phyloP scores from a whole-genome alignment of 331 rosid genomes.

The Rhamnella rubrinervis region DNA sequence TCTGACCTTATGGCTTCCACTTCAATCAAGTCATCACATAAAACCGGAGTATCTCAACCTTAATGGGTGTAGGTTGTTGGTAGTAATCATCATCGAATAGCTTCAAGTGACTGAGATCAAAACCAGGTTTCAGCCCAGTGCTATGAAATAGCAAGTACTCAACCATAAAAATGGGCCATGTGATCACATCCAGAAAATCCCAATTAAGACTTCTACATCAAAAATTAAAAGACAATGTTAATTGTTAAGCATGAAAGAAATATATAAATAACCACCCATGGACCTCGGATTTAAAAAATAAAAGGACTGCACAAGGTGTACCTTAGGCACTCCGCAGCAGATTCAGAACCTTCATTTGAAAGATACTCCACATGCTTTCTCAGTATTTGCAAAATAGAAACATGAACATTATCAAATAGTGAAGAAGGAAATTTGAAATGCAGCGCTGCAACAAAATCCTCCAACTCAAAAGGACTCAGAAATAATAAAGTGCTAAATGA shows the following conservation, averaged over 20 bases:
- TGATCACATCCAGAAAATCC: slow-evolving; percentile 83
- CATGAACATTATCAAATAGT: slow-evolving; percentile 77
- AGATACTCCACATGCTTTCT: slow-evolving; percentile 90
- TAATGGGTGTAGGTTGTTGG: slow-evolving; percentile 58
- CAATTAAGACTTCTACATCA: slow-evolving; percentile 82
- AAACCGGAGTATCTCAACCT: slow-evolving; percentile 81
- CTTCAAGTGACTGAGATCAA: slow-evolving; percentile 48
- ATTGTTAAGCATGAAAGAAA: background rate
- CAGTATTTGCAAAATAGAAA: slow-evolving; percentile 72
- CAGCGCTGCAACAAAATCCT: slow-evolving; percentile 71
- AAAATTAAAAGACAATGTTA: slow-evolving; percentile 27
- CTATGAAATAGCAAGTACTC: slow-evolving; percentile 80
- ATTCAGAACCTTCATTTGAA: slow-evolving; percentile 73
- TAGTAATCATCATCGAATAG: slow-evolving; percentile 66
- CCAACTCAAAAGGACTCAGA: slow-evolving; percentile 95
- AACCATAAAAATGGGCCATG: slow-evolving; percentile 94
- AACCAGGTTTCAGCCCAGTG: slow-evolving; percentile 59
- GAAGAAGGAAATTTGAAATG: slow-evolving; percentile 56
- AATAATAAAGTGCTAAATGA: slow-evolving; percentile 83
- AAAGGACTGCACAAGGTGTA: slow-evolving; percentile 23
- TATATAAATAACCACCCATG: slow-evolving; percentile 17
- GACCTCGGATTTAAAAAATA: slow-evolving; percentile 13
- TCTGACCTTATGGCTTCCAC: slow-evolving; percentile 81
- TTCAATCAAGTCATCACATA: slow-evolving; percentile 94
- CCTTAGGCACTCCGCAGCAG: slow-evolving; percentile 90